A percentile compares a stretch with the other conserved stretches of the same genome.
Evolutionary conservation across 257 asterid species (phyloP).

Genomic region (Plantago elongata): DNA sequence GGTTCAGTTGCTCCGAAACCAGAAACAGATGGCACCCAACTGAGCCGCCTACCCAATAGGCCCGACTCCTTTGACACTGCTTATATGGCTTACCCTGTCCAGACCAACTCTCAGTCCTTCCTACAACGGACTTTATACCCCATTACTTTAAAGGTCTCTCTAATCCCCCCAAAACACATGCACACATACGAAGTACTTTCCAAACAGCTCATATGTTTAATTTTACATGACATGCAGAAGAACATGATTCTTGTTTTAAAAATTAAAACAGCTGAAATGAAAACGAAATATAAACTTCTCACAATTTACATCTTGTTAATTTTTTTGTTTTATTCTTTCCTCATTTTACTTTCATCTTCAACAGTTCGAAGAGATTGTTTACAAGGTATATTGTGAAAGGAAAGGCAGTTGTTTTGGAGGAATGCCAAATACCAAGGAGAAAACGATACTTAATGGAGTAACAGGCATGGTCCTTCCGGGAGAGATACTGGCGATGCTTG

Average conservation of each 20-base stretch:
- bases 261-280: background rate
- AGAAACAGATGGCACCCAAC: conserved; percentile 34
- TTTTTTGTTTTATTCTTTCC: background rate
- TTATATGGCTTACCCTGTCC: conserved; percentile 33
- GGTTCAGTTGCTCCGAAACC: conserved; percentile 55
- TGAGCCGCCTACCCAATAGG: conserved; percentile 29
- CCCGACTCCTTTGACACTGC: conserved; percentile 29
- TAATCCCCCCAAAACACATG: background rate
- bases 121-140: conserved; percentile 47
- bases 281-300: background rate
- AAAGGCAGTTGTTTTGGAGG: conserved; percentile 41
- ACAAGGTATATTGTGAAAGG: conserved; percentile 47
- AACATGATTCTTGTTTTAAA: background rate
- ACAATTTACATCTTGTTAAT: background rate
- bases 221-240: background rate
- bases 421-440: conserved; percentile 41
- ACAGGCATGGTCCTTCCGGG: conserved; percentile 91
- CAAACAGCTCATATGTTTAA: background rate
- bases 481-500: conserved; percentile 91
- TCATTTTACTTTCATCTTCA: conserved; percentile 9
- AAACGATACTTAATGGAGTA: conserved; percentile 77
- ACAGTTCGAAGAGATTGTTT: conserved; percentile 90
- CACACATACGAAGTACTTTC: no score
- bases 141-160: conserved; percentile 64
- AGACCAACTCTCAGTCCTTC: conserved; percentile 42